phyloP scores from a whole-genome alignment of 2,329 filamentous ascomycete species.

The Colletotrichum horii region DNA sequence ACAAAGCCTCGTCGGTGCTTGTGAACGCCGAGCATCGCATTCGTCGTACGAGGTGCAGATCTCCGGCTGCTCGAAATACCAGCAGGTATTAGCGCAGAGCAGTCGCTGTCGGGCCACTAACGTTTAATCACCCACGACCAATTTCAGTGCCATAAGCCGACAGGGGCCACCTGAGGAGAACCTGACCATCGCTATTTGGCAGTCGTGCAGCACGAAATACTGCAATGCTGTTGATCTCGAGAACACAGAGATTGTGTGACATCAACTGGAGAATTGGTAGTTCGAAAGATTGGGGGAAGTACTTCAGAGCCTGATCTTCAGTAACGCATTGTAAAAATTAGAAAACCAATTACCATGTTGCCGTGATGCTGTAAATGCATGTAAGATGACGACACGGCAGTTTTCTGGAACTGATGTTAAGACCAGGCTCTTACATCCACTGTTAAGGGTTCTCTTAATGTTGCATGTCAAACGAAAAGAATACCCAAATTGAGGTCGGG shows the following conservation, averaged over 20 bases:
- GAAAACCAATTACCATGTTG: not conserved
- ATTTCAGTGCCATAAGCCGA: not conserved
- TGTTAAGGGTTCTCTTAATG: not conserved
- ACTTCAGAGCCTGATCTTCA: not conserved
- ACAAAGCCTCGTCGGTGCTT: not conserved
- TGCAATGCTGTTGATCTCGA: not conserved
- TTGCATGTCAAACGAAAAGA: not conserved
- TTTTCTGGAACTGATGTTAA: not conserved
- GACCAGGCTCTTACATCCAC: not conserved
- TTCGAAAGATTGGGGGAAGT: not conserved
- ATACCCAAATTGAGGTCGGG: not conserved
- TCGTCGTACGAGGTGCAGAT: not conserved
- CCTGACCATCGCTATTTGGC: not conserved
- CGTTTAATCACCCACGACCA: not conserved
- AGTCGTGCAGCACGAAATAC: too few relatives aligned
- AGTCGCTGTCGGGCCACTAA: not conserved
- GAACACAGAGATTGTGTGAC: not conserved
- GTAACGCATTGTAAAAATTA: not conserved
- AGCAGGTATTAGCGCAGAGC: not conserved
- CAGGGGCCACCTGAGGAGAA: not conserved
- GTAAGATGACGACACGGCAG: not conserved
- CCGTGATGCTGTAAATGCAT: not conserved
- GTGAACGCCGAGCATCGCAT: not conserved
- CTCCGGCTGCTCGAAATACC: not conserved
- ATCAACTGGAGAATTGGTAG: not conserved